phyloP scores from a whole-genome alignment of 139 green algal genomes.

The Chlorella sorokiniana region DNA sequence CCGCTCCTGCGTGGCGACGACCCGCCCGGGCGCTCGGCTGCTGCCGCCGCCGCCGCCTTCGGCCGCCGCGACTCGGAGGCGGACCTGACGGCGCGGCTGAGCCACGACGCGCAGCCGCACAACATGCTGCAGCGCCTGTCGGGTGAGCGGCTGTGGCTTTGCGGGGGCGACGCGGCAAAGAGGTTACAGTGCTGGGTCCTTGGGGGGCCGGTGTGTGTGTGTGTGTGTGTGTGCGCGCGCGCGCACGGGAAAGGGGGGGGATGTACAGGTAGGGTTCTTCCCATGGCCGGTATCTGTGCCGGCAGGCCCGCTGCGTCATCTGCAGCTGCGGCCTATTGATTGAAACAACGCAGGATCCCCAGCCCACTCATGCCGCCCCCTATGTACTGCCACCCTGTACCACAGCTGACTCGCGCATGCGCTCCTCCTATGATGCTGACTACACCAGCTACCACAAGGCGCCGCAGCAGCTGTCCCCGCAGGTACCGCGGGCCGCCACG shows the following conservation, averaged over 20 bases:
- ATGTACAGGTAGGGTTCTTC: too few species aligned
- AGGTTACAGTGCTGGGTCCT: too few species aligned
- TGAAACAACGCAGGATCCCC: too few species aligned
- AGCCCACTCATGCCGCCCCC: neutral
- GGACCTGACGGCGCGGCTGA: constrained; percentile 25
- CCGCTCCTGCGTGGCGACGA: too few species aligned
- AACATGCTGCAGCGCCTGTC: constrained; percentile 48
- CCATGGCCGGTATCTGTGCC: too few species aligned
- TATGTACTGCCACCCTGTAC: neutral
- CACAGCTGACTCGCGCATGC: neutral
- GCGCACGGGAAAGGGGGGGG: neutral
- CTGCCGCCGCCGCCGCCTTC: neutral
- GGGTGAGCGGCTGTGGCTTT: neutral
- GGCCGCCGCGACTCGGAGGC: neutral
- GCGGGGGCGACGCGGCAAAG: neutral
- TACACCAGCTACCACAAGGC: constrained; percentile 39
- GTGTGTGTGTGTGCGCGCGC: neutral
- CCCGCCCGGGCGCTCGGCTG: neutral
- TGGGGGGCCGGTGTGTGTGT: neutral
- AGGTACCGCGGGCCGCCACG: neutral
- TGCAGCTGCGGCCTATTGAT: too few species aligned
- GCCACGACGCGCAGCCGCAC: constrained; percentile 30
- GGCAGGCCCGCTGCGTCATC: too few species aligned
- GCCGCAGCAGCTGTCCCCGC: constrained; percentile 41
- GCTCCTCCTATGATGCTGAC: constrained; percentile 29